Evolutionary conservation across 805 yeast genomes (phyloP).

Genomic region (Tetrapisispora taiwanensis): DNA sequence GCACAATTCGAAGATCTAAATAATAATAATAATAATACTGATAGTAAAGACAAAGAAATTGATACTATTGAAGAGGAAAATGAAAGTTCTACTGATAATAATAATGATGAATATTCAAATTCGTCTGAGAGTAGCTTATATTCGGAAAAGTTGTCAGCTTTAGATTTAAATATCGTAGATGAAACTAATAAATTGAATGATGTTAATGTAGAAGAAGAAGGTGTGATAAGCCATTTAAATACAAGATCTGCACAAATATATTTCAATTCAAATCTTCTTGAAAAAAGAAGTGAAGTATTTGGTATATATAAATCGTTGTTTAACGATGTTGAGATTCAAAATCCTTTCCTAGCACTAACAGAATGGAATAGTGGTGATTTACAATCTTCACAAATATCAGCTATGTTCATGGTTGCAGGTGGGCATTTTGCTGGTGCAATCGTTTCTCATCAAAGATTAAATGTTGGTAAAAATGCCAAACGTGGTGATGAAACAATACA

Average conservation of each 20-base stretch:
- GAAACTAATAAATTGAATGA: conserved; percentile 14
- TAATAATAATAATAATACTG: conserved; percentile 37
- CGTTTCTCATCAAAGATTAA: conserved; percentile 56
- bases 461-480: conserved; percentile 46
- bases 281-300: conserved; percentile 37
- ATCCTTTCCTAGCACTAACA: conserved; percentile 43
- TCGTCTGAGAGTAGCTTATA: conserved; percentile 5
- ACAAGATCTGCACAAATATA: conserved; percentile 62
- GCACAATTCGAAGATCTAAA: conserved; percentile 41
- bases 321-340: conserved; percentile 31
- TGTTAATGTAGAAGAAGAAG: conserved; percentile 14
- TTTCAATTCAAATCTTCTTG: conserved; percentile 41
- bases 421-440: conserved; percentile 98
- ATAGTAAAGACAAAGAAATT: conserved; percentile 47
- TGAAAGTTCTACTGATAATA: conserved; percentile 27
- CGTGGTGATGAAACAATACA: conserved; percentile 39
- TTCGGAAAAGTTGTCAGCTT: conserved; percentile 17
- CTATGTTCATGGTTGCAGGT: conserved; percentile 89
- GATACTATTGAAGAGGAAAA: conserved; percentile 12
- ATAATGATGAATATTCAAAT: conserved; percentile 11
- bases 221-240: conserved; percentile 42
- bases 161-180: conserved; percentile 21
- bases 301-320: conserved; percentile 63
- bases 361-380: conserved; percentile 28
- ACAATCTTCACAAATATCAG: conserved; percentile 39